Conservation (phyloP, 1,139 yeast genomes). For the Kodamaea sp. region DNA sequence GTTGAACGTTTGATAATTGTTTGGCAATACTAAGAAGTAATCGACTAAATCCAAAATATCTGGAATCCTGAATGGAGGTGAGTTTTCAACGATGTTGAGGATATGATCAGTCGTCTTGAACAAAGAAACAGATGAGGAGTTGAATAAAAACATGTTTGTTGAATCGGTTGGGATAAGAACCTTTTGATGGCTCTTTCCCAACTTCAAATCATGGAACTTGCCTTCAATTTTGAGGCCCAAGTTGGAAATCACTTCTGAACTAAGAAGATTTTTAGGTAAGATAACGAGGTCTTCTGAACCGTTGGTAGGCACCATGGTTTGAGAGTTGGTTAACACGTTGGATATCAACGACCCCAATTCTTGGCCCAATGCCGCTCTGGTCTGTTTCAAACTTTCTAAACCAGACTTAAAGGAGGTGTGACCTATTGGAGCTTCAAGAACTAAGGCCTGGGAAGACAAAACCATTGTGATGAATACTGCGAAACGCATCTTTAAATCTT, state of each 20-base stretch:
- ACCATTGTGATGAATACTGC: too few relatives aligned
- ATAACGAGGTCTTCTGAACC: conserved; percentile 17
- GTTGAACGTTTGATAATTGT: conserved; percentile 5
- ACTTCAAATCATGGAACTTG: conserved; percentile 10
- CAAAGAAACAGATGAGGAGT: conserved; percentile 23
- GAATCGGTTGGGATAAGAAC: conserved; percentile 28
- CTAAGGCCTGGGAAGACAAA: neutral
- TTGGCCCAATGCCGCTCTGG: neutral
- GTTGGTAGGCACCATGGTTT: neutral
- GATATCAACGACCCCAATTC: neutral
- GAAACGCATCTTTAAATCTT: too few relatives aligned
- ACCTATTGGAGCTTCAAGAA: neutral
- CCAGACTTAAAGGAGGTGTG: neutral
- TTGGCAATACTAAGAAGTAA: conserved; percentile 36
- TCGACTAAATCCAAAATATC: conserved; percentile 29
- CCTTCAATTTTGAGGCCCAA: conserved; percentile 20
- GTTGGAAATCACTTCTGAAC: conserved; percentile 18
- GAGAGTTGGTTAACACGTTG: neutral
- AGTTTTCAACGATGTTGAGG: conserved; percentile 13
- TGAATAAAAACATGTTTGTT: conserved; percentile 37
- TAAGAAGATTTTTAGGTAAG: conserved; percentile 26
- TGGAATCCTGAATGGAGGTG: conserved; percentile 40
- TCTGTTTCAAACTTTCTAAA: neutral
- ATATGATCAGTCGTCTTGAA: conserved; percentile 16
- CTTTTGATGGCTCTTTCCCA: conserved; percentile 4